phyloP scores from a whole-genome alignment of 768 basidiomycete genomes.

The Xerocomus potaroensis region DNA sequence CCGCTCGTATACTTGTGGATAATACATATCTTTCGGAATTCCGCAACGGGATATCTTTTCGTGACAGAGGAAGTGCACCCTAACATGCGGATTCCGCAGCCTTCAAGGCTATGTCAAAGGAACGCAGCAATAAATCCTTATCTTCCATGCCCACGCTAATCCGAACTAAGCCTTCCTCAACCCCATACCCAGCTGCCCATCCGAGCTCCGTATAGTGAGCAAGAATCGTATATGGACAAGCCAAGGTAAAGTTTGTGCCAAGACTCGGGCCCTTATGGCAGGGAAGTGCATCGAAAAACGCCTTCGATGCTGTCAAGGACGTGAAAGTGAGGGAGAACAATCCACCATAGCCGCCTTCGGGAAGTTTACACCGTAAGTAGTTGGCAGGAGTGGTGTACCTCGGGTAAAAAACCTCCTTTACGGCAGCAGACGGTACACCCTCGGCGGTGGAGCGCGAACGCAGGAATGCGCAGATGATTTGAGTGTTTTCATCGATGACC shows the following conservation, averaged over 20 bases:
- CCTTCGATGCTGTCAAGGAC: constrained; percentile 56
- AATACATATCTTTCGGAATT: too few relatives aligned
- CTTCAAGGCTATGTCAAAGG: constrained; percentile 60
- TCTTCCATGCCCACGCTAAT: constrained; percentile 93
- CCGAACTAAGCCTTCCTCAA: constrained; percentile 79
- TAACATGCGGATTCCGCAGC: constrained; percentile 56
- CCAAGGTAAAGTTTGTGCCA: constrained; percentile 95
- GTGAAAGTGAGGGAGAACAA: constrained; percentile 87
- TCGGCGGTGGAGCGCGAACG: constrained; percentile 49
- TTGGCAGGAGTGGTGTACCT: constrained; percentile 69
- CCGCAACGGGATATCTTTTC: not conserved
- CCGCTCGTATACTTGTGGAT: too few relatives aligned
- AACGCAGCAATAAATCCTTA: constrained; percentile 45
- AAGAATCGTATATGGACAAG: constrained; percentile 89
- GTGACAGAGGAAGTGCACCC: not conserved
- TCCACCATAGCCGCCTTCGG: constrained; percentile 67
- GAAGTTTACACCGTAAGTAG: constrained; percentile 67
- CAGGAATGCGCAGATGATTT: constrained; percentile 78
- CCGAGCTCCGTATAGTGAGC: constrained; percentile 88
- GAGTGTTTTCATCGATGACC: constrained; percentile 77
- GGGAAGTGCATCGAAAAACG: constrained; percentile 80
- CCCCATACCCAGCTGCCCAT: constrained; percentile 87
- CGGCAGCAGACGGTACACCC: constrained; percentile 37
- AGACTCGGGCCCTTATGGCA: constrained; percentile 89
- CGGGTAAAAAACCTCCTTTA: constrained; percentile 89